Conservation (phyloP, 148 eudicot genomes). For the Polygonum maritimum region DNA sequence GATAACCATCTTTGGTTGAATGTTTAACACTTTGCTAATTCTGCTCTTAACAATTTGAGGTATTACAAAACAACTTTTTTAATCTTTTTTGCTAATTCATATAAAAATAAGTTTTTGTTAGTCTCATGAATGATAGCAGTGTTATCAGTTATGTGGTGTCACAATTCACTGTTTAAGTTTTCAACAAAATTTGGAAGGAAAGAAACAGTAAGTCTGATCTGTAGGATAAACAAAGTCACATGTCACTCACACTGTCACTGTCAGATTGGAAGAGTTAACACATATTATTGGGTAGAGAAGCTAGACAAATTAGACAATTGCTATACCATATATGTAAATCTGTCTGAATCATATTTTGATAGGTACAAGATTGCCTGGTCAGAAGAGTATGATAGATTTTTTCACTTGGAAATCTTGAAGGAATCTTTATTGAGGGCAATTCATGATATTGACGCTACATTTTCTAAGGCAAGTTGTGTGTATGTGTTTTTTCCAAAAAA, state of each 20-base stretch:
- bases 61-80: neutral
- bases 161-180: neutral
- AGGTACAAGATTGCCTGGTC: constrained; percentile 47
- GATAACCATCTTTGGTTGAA: neutral
- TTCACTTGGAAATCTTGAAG: constrained; percentile 78
- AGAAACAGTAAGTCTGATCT: neutral
- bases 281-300: neutral
- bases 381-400: constrained; percentile 42
- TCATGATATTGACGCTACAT: constrained; percentile 66
- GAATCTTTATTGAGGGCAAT: constrained; percentile 81
- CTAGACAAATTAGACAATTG: neutral
- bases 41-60: neutral
- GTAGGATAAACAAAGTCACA: neutral
- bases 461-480: constrained; percentile 51
- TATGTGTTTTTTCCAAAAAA: neutral
- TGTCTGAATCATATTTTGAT: constrained; percentile 17
- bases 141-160: neutral
- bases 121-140: neutral
- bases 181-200: neutral
- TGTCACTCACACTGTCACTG: neutral
- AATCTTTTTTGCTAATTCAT: neutral
- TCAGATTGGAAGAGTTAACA: neutral
- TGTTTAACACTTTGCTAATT: neutral
- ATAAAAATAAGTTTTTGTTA: neutral
- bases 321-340: neutral